phyloP scores from a whole-genome alignment of 352 stramenopile genomes.

The Halophytophthora polymorphica region DNA sequence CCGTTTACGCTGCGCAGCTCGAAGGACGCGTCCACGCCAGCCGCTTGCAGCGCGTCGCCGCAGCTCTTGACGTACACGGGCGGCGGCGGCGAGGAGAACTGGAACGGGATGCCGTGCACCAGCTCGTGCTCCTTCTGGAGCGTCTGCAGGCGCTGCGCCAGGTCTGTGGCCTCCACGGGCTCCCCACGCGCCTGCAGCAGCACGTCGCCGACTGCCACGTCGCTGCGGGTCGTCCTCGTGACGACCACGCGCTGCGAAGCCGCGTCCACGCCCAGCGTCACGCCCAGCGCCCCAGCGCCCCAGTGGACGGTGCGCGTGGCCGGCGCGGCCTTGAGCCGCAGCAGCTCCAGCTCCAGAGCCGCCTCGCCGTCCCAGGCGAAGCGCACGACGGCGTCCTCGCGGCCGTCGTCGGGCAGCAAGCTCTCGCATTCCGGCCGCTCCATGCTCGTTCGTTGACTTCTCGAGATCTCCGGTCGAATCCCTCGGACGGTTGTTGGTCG shows the following conservation, averaged over 20 bases:
- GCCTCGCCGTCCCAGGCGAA: constrained; percentile 52
- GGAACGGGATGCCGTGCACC: constrained; percentile 48
- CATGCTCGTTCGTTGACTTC: too few species aligned
- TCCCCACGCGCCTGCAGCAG: constrained; percentile 44
- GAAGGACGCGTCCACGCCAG: constrained; percentile 55
- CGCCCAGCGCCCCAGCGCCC: constrained; percentile 45
- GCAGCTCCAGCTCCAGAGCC: constrained; percentile 54
- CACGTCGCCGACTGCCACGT: constrained; percentile 57
- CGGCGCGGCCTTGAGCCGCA: constrained; percentile 26
- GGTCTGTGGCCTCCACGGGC: constrained; percentile 45
- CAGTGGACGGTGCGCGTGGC: constrained; percentile 35
- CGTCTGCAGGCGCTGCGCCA: constrained; percentile 44
- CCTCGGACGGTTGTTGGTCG: too few species aligned
- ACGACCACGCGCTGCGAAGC: constrained; percentile 66
- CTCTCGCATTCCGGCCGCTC: constrained; percentile 30
- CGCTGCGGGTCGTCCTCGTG: constrained; percentile 47
- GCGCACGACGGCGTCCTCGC: constrained; percentile 51
- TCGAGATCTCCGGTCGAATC: too few species aligned
- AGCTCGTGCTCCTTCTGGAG: constrained; percentile 53
- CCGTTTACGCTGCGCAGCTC: constrained; percentile 62
- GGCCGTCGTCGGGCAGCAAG: constrained; percentile 42
- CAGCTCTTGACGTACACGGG: constrained; percentile 56
- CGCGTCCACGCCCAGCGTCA: constrained; percentile 76
- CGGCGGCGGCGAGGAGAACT: constrained; percentile 53
- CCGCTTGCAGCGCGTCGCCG: constrained; percentile 33